Evolutionary conservation across 345 rosid species (phyloP).

Genomic region (rapeseed (Brassica napus)): Da-Ae NC_063452.1:61615001-61615500

Average conservation of each 20-base stretch:
- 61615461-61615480: neutral
- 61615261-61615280: constrained; percentile 78
- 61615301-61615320: constrained; percentile 83
- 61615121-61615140: neutral
- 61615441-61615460: constrained; percentile 10
- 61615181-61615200: no score
- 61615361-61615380: constrained; percentile 55
- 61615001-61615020: constrained; percentile 58
- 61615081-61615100: constrained; percentile 56
- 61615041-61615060: constrained; percentile 23
- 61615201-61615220: no score
- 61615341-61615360: constrained; percentile 87
- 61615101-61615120: no score
- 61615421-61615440: constrained; percentile 7
- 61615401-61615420: constrained; percentile 13
- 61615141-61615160: neutral
- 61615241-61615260: constrained; percentile 52
- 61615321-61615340: constrained; percentile 89
- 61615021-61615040: constrained; percentile 57
- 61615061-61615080: constrained; percentile 39
- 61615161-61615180: no score
- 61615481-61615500: no score
- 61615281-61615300: constrained; percentile 88
- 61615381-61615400: neutral
- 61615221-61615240: no score